A percentile compares a stretch with the other conserved stretches of the same genome.
These are phyloP conservation scores for Diaporthe helianthi DNA, from an alignment of 2,329 filamentous ascomycete genomes.

Conservation along the genomic window DNA sequence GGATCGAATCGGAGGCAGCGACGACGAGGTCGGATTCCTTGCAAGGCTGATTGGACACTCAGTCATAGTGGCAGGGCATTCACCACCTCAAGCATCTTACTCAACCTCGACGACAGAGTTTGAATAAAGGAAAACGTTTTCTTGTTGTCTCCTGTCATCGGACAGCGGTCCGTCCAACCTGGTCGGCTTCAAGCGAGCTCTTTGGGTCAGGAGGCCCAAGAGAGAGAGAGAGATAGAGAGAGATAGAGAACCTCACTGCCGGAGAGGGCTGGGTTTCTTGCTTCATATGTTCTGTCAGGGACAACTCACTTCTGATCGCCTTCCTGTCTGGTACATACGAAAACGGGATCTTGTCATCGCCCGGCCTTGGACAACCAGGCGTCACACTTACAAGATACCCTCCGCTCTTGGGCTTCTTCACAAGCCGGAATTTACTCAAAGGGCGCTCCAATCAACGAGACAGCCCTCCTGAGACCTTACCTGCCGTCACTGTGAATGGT, in stretches of 20 bases:
- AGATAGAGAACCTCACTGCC: not conserved
- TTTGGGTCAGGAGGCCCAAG: not conserved
- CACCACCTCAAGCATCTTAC: not conserved
- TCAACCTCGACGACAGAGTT: conserved; percentile 13
- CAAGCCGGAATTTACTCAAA: conserved; percentile 11
- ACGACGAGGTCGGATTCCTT: conserved; percentile 28
- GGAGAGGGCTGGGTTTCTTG: not conserved
- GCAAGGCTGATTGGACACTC: conserved; percentile 15
- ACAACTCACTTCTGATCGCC: conserved; percentile 15
- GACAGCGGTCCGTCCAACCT: not conserved
- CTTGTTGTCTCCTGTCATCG: conserved; percentile 19
- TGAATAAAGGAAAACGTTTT: conserved; percentile 22
- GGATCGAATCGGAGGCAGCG: conserved; percentile 25
- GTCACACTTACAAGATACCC: not conserved
- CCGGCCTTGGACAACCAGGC: not conserved
- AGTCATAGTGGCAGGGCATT: conserved; percentile 1
- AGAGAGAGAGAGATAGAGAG: not conserved
- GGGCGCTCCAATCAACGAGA: conserved; percentile 20
- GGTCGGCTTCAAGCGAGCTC: conserved; percentile 2
- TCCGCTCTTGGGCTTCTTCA: conserved; percentile 12
- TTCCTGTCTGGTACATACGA: not conserved
- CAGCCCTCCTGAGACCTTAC: not conserved
- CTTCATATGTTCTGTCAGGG: conserved; percentile 18
- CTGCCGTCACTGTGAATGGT: conserved; percentile 8
- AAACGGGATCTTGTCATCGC: not conserved